These are phyloP conservation scores for Starmera amethionina DNA, from an alignment of 805 yeast species.

Conservation along the genomic window DNA sequence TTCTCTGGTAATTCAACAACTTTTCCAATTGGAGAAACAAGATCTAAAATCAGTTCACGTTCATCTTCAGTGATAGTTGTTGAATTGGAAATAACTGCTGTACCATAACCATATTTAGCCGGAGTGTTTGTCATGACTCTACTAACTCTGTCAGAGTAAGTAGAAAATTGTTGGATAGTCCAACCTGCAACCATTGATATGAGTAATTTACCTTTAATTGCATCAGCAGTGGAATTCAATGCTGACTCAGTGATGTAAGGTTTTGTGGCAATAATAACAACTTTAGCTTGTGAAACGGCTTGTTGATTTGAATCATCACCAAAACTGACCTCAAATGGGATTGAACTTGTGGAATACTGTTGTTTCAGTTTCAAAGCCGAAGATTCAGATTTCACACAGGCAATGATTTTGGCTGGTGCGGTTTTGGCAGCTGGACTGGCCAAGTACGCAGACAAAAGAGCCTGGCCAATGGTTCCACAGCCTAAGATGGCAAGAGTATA, in stretches of 20 bases:
- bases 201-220: slow-evolving; percentile 45
- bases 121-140: slow-evolving; percentile 99
- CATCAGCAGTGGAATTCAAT: slow-evolving; percentile 36
- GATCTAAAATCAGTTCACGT: slow-evolving; percentile 32
- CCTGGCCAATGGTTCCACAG: slow-evolving; percentile 94
- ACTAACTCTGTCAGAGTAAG: slow-evolving; percentile 49
- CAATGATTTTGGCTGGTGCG: slow-evolving; percentile 63
- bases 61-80: slow-evolving; percentile 33
- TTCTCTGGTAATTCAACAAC: slow-evolving; percentile 69
- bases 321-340: slow-evolving; percentile 40
- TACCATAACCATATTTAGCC: slow-evolving; percentile 84
- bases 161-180: slow-evolving; percentile 59
- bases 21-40: slow-evolving; percentile 58
- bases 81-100: slow-evolving; percentile 84
- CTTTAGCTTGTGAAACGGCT: slow-evolving; percentile 56
- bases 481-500: slow-evolving; percentile 76
- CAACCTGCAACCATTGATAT: slow-evolving; percentile 90
- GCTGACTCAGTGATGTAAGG: slow-evolving; percentile 70
- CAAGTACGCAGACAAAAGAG: slow-evolving; percentile 74
- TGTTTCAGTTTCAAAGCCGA: slow-evolving; percentile 39
- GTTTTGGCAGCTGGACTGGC: slow-evolving; percentile 30
- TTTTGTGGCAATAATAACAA: slow-evolving; percentile 78
- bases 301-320: slow-evolving; percentile 37
- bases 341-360: slow-evolving; percentile 30
- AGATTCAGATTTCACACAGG: slow-evolving; percentile 56